Conservation (phyloP, 345 rosid genomes). For the Citrus maxima region DNA sequence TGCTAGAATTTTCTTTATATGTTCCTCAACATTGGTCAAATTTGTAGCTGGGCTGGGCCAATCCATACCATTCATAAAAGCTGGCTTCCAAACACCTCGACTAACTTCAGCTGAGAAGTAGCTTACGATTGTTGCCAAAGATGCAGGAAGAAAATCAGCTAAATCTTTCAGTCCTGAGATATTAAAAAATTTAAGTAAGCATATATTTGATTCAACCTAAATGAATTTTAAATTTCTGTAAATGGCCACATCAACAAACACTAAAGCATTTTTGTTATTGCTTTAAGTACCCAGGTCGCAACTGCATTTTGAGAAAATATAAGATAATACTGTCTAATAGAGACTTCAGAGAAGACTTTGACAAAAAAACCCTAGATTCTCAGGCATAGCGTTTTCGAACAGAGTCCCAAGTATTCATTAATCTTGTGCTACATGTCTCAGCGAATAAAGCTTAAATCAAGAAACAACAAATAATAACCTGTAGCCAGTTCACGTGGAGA, state of each 20-base stretch:
- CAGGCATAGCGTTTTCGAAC: background rate
- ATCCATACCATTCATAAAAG: slow-evolving; percentile 89
- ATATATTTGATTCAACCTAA: slow-evolving; percentile 1
- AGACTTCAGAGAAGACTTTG: background rate
- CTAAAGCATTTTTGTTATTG: background rate
- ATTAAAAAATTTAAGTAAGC: background rate
- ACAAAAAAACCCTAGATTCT: background rate
- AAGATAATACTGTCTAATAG: background rate
- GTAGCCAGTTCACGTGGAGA: slow-evolving; percentile 98
- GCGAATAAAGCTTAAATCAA: background rate
- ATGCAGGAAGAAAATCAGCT: slow-evolving; percentile 94
- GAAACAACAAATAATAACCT: slow-evolving; percentile 45
- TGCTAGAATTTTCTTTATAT: slow-evolving; percentile 78
- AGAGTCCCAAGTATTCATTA: background rate
- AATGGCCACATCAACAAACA: slow-evolving; percentile 1
- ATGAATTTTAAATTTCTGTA: background rate
- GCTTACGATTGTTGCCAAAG: slow-evolving; percentile 84
- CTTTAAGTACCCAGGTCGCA: background rate
- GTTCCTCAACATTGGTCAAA: slow-evolving; percentile 79
- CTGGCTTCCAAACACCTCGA: slow-evolving; percentile 95
- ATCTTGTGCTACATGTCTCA: background rate
- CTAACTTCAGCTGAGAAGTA: slow-evolving; percentile 97
- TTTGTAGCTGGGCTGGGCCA: slow-evolving; percentile 99
- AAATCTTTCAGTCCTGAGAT: slow-evolving; percentile 88
- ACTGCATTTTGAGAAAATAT: background rate